phyloP scores from a whole-genome alignment of 345 rosid genomes.

The Citrus sp. region DNA sequence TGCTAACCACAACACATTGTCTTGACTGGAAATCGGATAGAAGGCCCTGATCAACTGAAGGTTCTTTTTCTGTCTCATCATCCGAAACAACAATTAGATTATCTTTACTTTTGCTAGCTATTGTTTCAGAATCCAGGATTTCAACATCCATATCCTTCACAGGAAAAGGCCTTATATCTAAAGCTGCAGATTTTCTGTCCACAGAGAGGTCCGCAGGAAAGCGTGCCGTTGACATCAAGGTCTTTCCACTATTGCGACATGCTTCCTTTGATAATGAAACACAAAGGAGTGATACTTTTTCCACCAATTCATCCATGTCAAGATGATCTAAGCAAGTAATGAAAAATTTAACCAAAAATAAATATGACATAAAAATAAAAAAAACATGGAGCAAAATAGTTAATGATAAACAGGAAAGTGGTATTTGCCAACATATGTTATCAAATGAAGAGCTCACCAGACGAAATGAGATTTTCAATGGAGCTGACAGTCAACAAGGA shows the following conservation, averaged over 20 bases:
- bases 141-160: slow-evolving; percentile 35
- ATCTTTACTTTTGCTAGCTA: slow-evolving; percentile 23
- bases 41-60: slow-evolving; percentile 27
- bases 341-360: not conserved
- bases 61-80: slow-evolving; percentile 49
- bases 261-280: slow-evolving; percentile 45
- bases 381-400: not conserved
- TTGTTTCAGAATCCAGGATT: slow-evolving; percentile 26
- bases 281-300: slow-evolving; percentile 60
- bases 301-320: slow-evolving; percentile 55
- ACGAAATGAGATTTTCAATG: slow-evolving; percentile 58
- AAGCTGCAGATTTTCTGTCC: slow-evolving; percentile 21
- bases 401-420: slow-evolving; percentile 8
- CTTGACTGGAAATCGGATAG: slow-evolving; percentile 29
- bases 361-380: not conserved
- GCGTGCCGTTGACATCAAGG: slow-evolving; percentile 21
- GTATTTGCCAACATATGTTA: not conserved
- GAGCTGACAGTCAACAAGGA: slow-evolving; percentile 32
- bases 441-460: slow-evolving; percentile 48
- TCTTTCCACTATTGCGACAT: slow-evolving; percentile 20
- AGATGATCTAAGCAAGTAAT: slow-evolving; percentile 47
- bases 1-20: slow-evolving; percentile 24
- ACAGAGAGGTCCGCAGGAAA: slow-evolving; percentile 21
- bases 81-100: slow-evolving; percentile 48
- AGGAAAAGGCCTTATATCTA: slow-evolving; percentile 25